phyloP scores from a whole-genome alignment of 2,329 filamentous ascomycete genomes.

The Colletotrichum abscissum region DNA sequence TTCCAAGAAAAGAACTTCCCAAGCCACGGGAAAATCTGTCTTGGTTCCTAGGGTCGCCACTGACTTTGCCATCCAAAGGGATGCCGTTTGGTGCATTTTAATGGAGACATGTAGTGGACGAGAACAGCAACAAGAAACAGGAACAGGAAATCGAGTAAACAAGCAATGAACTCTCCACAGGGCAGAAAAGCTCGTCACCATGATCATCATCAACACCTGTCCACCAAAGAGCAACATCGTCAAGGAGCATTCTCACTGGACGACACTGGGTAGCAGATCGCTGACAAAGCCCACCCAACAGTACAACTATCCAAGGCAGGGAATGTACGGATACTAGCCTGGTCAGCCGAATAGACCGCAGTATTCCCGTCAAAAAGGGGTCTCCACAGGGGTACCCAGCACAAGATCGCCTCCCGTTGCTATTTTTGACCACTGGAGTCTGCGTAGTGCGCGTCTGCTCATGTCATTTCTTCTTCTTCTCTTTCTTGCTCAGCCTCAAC shows the following conservation, averaged over 20 bases:
- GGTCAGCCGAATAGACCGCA: not conserved
- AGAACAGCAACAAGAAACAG: not conserved
- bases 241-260: not conserved
- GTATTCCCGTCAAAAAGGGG: not conserved
- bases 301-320: not conserved
- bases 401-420: conserved; percentile 2
- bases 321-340: not conserved
- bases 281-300: not conserved
- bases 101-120: not conserved
- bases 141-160: not conserved
- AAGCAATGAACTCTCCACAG: not conserved
- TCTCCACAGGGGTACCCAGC: not conserved
- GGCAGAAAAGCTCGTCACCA: not conserved
- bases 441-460: not conserved
- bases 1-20: not conserved
- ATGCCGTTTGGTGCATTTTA: not conserved
- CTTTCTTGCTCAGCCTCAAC: not conserved
- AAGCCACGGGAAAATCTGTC: not conserved
- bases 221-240: no score
- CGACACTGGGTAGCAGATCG: not conserved
- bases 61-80: not conserved
- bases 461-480: not conserved
- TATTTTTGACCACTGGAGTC: conserved; percentile 1
- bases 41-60: not conserved
- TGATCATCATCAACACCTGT: not conserved